Percentiles rank a stretch among this genome's conserved stretches.
Evolutionary conservation across 78 protist genomes (phyloP).

Genomic region (Cavenderia fasciculata): DNA sequence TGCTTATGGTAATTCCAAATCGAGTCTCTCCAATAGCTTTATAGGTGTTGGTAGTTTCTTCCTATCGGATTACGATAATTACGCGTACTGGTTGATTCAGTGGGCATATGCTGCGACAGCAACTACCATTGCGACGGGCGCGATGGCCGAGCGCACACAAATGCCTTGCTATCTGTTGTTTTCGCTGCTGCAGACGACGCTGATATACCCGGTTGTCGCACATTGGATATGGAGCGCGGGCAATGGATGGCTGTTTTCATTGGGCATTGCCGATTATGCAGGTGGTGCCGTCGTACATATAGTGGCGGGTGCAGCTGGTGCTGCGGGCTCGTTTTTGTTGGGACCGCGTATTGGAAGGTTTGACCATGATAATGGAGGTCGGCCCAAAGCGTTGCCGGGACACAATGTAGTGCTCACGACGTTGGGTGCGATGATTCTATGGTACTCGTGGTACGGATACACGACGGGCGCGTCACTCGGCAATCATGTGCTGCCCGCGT

Average conservation of each 20-base stretch:
- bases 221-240: constrained; percentile 61
- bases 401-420: constrained; percentile 44
- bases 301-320: constrained; percentile 68
- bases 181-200: constrained; percentile 52
- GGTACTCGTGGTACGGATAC: constrained; percentile 78
- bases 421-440: constrained; percentile 70
- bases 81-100: constrained; percentile 70
- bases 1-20: constrained; percentile 34
- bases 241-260: constrained; percentile 47
- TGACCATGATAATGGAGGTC: constrained; percentile 52
- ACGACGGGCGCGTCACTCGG: constrained; percentile 48
- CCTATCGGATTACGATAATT: constrained; percentile 25
- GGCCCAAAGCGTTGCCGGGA: constrained; percentile 57
- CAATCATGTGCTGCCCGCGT: constrained; percentile 9
- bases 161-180: constrained; percentile 51
- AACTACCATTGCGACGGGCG: constrained; percentile 74
- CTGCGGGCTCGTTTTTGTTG: constrained; percentile 44
- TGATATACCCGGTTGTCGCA: constrained; percentile 58
- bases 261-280: constrained; percentile 63
- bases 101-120: constrained; percentile 77
- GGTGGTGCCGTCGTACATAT: constrained; percentile 67
- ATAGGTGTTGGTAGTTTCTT: constrained; percentile 57
- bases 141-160: constrained; percentile 74
- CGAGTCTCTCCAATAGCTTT: constrained; percentile 19
- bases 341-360: constrained; percentile 66